These are phyloP conservation scores for Tylopilus sp. DNA, from an alignment of 1,284 basidiomycete species.

Conservation along the genomic window DNA sequence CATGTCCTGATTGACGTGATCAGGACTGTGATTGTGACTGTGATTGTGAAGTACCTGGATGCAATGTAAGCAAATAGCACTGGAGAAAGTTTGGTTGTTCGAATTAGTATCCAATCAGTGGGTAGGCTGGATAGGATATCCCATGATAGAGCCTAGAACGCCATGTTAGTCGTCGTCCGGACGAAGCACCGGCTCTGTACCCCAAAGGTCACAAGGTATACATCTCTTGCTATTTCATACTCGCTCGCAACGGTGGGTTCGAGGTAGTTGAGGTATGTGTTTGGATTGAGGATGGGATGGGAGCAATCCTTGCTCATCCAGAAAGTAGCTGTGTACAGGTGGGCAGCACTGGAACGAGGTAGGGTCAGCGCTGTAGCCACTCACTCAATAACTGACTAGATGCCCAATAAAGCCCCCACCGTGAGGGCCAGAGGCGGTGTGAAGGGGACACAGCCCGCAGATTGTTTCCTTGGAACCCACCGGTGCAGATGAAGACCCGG, in stretches of 20 bases:
- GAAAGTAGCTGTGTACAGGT: not conserved
- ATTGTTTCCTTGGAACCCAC: not conserved
- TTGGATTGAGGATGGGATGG: constrained; percentile 20
- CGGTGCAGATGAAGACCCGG: not conserved
- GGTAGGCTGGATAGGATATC: constrained; percentile 27
- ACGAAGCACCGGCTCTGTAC: constrained; percentile 3
- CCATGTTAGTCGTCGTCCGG: constrained; percentile 5
- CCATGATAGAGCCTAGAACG: constrained; percentile 23
- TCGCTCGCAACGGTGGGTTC: constrained; percentile 16
- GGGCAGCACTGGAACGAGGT: not conserved
- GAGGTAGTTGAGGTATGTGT: constrained; percentile 29
- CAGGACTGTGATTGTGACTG: constrained; percentile 1
- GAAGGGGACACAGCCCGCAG: no score
- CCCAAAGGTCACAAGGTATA: constrained; percentile 24
- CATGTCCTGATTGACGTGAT: constrained; percentile 13
- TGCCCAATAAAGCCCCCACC: no score
- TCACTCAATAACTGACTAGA: not conserved
- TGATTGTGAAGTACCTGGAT: constrained; percentile 22
- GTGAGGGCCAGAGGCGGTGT: not conserved
- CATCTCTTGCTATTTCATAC: constrained; percentile 23
- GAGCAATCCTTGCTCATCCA: constrained; percentile 10
- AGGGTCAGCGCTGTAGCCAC: not conserved
- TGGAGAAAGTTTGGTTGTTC: constrained; percentile 10
- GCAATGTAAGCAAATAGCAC: constrained; percentile 27
- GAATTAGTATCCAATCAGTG: constrained; percentile 18